Evolutionary conservation across 2,329 filamentous ascomycete genomes (phyloP).

Genomic region (Arthroderma sp.): DNA sequence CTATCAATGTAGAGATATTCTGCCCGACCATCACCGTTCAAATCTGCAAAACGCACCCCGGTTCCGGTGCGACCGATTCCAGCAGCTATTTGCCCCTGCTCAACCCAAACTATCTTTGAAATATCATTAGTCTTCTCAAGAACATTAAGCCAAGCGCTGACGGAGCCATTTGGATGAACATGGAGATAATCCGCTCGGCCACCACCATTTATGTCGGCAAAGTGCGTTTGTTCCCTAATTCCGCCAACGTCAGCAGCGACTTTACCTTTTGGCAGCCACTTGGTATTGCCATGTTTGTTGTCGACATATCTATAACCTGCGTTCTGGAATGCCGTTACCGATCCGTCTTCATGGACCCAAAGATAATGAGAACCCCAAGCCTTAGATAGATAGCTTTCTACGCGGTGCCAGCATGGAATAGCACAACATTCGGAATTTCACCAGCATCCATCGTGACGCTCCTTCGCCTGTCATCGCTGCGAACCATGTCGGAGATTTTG

Average conservation of each 20-base stretch:
- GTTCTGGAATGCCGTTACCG: constrained; percentile 6
- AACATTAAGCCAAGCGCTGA: constrained; percentile 4
- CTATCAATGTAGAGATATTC: constrained; percentile 7
- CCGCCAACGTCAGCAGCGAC: constrained; percentile 6
- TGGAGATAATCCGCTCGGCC: constrained; percentile 6
- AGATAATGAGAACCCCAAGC: constrained; percentile 17
- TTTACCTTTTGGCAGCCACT: background rate
- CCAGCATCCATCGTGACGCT: no score
- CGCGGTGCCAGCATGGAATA: constrained; percentile 21
- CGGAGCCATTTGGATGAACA: constrained; percentile 1
- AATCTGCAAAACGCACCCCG: constrained; percentile 2
- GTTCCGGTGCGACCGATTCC: constrained; percentile 1
- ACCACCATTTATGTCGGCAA: constrained; percentile 9
- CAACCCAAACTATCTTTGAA: background rate
- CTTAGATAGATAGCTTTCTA: no score
- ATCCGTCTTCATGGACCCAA: constrained; percentile 6
- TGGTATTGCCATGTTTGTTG: background rate
- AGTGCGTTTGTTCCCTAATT: background rate
- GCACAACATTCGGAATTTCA: constrained; percentile 17
- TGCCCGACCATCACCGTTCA: constrained; percentile 7
- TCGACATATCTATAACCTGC: constrained; percentile 1
- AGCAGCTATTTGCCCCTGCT: constrained; percentile 3
- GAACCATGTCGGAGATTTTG: background rate
- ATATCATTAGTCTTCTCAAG: background rate
- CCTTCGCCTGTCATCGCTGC: background rate